These are phyloP conservation scores for Nothophaeocryptopus gaeumannii DNA, from an alignment of 2,329 filamentous ascomycete species.

Conservation along the genomic window DNA sequence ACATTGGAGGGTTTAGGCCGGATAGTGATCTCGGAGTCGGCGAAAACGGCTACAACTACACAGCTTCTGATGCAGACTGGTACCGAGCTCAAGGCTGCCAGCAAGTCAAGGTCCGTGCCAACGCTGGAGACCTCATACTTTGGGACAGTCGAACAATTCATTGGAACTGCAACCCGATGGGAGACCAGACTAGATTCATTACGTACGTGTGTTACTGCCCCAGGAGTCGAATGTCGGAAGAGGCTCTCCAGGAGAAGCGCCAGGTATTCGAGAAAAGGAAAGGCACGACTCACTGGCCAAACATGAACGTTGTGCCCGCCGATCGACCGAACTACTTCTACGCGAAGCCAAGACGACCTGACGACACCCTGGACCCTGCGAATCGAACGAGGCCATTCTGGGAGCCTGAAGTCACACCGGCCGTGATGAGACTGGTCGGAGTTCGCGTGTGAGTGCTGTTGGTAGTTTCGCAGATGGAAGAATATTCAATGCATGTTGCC, in stretches of 20 bases:
- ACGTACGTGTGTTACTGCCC: constrained; percentile 26
- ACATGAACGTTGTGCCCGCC: constrained; percentile 26
- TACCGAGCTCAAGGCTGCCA: constrained; percentile 22
- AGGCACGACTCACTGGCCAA: constrained; percentile 27
- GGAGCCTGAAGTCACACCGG: constrained; percentile 20
- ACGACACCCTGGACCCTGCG: constrained; percentile 18
- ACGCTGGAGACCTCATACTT: constrained; percentile 28
- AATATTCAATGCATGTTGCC: too few species aligned
- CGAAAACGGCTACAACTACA: constrained; percentile 35
- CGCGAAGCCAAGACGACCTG: constrained; percentile 21
- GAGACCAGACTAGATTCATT: constrained; percentile 19
- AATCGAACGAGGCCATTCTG: constrained; percentile 14
- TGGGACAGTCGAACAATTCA: constrained; percentile 45
- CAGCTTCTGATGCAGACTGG: constrained; percentile 32
- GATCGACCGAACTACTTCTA: constrained; percentile 15
- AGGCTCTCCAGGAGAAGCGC: constrained; percentile 19
- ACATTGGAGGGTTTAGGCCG: constrained; percentile 28
- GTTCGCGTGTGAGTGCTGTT: constrained; percentile 1
- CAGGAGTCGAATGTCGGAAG: constrained; percentile 13
- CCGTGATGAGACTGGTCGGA: constrained; percentile 18
- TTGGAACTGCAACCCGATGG: constrained; percentile 34
- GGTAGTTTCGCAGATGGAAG: too few species aligned
- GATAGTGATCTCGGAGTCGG: constrained; percentile 22
- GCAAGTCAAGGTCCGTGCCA: constrained; percentile 24
- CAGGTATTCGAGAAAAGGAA: constrained; percentile 20